Base-by-base conservation (phyloP, 257 asterid genomes). In the Leptodermis oblonga region DNA sequence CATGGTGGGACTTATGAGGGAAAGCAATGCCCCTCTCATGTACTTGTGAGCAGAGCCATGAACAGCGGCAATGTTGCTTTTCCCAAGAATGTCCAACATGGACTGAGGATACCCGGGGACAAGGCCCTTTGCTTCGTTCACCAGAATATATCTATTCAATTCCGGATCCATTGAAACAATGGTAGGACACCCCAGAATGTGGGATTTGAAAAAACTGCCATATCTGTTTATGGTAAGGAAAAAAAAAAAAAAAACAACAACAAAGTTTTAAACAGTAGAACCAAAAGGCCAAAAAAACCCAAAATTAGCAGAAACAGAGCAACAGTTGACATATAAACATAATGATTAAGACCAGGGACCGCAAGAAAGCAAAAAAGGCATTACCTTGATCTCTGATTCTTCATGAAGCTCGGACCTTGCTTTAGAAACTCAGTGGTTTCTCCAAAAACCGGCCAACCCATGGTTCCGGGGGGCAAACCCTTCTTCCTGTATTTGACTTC, bases 361-460 rank as follows among this genome's bases (percentile, higher is more conserved):
- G 17, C 60, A 58, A 68, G 72, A 10, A 3, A 26, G n/a, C 9
- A 55, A 22, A 30, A 5, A 66, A 46, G 45, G 60, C 52, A 31
- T 68, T 65, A 94, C 98, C 98, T 94, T 77, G 97, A 77, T 88
- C 97, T 89, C 79, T 94, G 95, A 77, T 75, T 87, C 76, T 79
- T 91, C 99, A 94, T 89, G 84, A 94, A 94, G 74, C 67, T 80
- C 34, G 99, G 99, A 13, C 99, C 99, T 67, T 85, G 99, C 65
- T 89, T 94, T 1, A 94, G 86, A 79, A 94, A 94, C 84, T 89
- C 99, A 1, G 99, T 87, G 4, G 99, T 94, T 78, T 94, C 99
- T 49, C 99, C 99, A 56, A 94, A 87, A 70, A 94, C 80, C 36
- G 98, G 99, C 99, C 99, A 94, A 17, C 99, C 99, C 99, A 91